Conservation (phyloP, 352 stramenopile genomes). For the Globisporangium uncinulatum region DNA sequence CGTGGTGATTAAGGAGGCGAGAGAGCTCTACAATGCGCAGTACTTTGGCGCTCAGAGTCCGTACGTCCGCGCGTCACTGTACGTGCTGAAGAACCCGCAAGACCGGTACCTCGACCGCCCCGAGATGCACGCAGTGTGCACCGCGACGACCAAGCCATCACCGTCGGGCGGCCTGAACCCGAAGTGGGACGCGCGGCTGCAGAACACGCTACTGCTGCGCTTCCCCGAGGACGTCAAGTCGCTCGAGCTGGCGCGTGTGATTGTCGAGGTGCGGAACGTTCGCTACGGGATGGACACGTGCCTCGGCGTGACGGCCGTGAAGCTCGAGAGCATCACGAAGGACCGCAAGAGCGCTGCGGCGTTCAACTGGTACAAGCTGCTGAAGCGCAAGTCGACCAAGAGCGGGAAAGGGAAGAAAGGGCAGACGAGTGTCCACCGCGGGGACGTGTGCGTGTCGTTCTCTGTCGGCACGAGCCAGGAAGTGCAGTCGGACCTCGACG, state of each 20-base stretch:
- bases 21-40: constrained; percentile 79
- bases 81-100: constrained; percentile 76
- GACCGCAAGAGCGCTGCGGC: constrained; percentile 65
- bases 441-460: constrained; percentile 74
- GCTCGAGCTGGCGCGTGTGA: constrained; percentile 67
- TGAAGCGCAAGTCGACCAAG: constrained; percentile 72
- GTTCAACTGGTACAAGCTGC: constrained; percentile 86
- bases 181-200: constrained; percentile 66
- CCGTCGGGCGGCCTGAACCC: constrained; percentile 67
- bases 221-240: constrained; percentile 56
- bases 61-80: constrained; percentile 78
- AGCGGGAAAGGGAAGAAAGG: constrained; percentile 37
- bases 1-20: constrained; percentile 72
- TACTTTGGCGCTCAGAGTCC: constrained; percentile 84
- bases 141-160: constrained; percentile 70
- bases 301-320: constrained; percentile 76
- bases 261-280: constrained; percentile 85
- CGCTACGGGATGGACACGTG: constrained; percentile 82
- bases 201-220: constrained; percentile 74
- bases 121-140: constrained; percentile 74
- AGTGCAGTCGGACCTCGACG: constrained; percentile 59
- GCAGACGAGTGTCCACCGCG: constrained; percentile 58
- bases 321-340: constrained; percentile 75
- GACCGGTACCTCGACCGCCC: constrained; percentile 72
- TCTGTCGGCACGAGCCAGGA: constrained; percentile 82